Evolutionary conservation across 2,329 filamentous ascomycete species (phyloP), one percentile per base, ranked within the genome.

Genomic region (Fusarium coicis): DNA sequence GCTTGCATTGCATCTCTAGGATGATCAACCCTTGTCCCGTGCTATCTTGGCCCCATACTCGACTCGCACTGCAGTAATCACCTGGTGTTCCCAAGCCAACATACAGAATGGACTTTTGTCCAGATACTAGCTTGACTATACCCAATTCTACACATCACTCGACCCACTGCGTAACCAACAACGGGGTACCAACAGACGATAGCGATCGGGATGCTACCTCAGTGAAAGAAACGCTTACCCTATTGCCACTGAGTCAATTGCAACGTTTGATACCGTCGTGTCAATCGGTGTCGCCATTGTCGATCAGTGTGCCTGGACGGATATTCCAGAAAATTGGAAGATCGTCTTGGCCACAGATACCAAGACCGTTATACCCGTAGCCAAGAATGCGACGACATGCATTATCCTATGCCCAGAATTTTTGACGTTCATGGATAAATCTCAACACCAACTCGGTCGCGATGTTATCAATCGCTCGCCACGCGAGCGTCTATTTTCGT

Each of bases 31-130:
- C 52, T 66, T 66, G 43, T 23, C 34, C 34, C 16, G 50, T 40
- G 34, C 59, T 52, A 64, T 66, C 60, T 58, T 8, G 34, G 50
- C 28, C 30, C 42, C 34, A 44, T 47, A 30, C 37, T 39, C 32
- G 21, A 30, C 37, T 39, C 26, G 21, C 7, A 23, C 46, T 54
- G 40, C 40, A 53, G 26, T 16, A 54, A 70, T 70, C 52, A 65
- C 53, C 42, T 49, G 66, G 54, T 44, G 50, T n/a, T 21, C 50
- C 47, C 30, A 50, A 50, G 49, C n/a, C 52, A 39, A 37, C 59
- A 28, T 47, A 47, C 49, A 70, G 40, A 28, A 52, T 39, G 68
- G 49, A 70, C 68, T 70, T 70, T 70, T 70, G 68, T 70, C 55
- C 36, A 55, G 32, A 34, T 34, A 34, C 32, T 34, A 34, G 32